phyloP scores from a whole-genome alignment of 1,139 yeast genomes.

The Scheffersomyces illinoinensis region DNA sequence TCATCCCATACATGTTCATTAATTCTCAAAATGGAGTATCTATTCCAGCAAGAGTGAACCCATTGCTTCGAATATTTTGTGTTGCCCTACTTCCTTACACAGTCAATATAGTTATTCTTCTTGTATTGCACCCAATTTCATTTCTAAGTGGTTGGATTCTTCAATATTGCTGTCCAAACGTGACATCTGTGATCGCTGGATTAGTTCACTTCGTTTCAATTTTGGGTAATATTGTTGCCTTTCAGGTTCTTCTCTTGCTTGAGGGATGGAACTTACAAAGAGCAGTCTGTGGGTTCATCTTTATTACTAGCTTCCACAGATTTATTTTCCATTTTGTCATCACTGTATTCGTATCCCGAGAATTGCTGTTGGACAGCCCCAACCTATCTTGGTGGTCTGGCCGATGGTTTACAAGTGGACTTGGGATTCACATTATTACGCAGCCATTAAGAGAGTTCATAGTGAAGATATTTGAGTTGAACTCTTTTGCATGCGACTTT shows the following conservation, averaged over 20 bases:
- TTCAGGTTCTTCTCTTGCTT: conserved; percentile 62
- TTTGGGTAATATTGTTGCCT: conserved; percentile 49
- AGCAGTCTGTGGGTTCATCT: conserved; percentile 57
- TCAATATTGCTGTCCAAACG: conserved; percentile 33
- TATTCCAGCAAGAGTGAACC: conserved; percentile 47
- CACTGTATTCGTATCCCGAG: conserved; percentile 56
- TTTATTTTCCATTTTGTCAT: conserved; percentile 44
- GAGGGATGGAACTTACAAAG: conserved; percentile 66
- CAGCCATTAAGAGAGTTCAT: conserved; percentile 71
- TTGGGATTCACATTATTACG: conserved; percentile 58
- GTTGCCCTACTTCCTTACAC: conserved; percentile 55
- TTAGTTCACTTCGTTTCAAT: conserved; percentile 55
- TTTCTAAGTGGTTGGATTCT: conserved; percentile 43
- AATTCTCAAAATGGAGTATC: conserved; percentile 70
- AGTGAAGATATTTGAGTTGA: conserved; percentile 69
- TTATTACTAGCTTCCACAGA: conserved; percentile 57
- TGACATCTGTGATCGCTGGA: conserved; percentile 46
- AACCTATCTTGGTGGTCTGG: conserved; percentile 91
- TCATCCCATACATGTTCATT: conserved; percentile 65
- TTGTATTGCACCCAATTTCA: conserved; percentile 35
- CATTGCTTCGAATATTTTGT: conserved; percentile 52
- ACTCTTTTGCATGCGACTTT: conserved; percentile 71
- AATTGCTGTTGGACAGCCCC: conserved; percentile 53
- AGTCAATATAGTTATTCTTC: conserved; percentile 44
- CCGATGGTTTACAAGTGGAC: conserved; percentile 61